phyloP scores from a whole-genome alignment of 805 yeast species.

The Phaffomyces opuntiae region DNA sequence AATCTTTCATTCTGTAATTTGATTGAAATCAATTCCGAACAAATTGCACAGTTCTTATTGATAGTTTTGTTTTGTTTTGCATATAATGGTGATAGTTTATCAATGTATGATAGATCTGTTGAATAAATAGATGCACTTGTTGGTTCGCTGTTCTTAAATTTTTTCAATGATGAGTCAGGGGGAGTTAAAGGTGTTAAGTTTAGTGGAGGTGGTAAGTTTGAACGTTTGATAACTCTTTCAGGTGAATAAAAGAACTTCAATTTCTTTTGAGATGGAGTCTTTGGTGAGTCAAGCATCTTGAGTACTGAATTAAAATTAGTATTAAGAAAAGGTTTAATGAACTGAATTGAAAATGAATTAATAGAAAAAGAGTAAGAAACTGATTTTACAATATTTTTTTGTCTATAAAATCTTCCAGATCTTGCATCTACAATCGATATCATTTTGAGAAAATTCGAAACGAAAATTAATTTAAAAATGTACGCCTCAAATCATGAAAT shows the following conservation, averaged over 20 bases:
- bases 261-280: not conserved
- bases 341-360: too few relatives aligned
- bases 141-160: not conserved
- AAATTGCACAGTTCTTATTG: slow-evolving; percentile 33
- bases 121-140: not conserved
- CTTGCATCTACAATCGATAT: too few relatives aligned
- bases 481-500: too few relatives aligned
- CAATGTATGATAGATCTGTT: not conserved
- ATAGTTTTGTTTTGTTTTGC: slow-evolving; percentile 12
- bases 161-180: not conserved
- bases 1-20: slow-evolving; percentile 36
- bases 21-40: slow-evolving; percentile 35
- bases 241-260: not conserved
- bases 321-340: too few relatives aligned
- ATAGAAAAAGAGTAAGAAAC: too few relatives aligned
- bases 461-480: too few relatives aligned
- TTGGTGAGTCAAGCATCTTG: not conserved
- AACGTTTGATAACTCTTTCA: not conserved
- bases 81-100: slow-evolving; percentile 5
- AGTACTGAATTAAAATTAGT: not conserved
- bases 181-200: not conserved
- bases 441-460: too few relatives aligned
- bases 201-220: not conserved
- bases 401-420: too few relatives aligned
- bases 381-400: too few relatives aligned